Evolutionary conservation across 139 green algal genomes (phyloP).

Genomic region (Zygnema cylindricum): DNA sequence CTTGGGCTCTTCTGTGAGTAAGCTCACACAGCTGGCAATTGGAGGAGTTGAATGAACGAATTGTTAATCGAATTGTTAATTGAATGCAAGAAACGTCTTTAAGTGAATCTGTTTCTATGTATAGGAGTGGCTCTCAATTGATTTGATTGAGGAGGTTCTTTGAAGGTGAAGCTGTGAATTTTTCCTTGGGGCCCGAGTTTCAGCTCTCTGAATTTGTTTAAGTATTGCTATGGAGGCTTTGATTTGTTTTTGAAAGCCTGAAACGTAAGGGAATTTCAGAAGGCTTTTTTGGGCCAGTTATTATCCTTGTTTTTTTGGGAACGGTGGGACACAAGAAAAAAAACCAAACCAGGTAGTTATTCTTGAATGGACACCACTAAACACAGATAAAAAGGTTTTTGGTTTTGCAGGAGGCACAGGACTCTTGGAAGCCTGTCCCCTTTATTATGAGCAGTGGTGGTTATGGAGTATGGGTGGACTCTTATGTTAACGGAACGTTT

Average conservation of each 20-base stretch:
- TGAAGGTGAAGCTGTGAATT: background rate
- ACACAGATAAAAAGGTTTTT: background rate
- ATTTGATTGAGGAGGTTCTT: background rate
- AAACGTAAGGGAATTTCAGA: background rate
- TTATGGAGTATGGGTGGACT: conserved; percentile 57
- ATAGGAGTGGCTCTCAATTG: background rate
- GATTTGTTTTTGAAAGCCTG: background rate
- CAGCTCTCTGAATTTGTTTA: too few relatives aligned
- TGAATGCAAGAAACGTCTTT: background rate
- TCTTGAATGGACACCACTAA: background rate
- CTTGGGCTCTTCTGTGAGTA: too few relatives aligned
- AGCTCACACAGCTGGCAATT: background rate
- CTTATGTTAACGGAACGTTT: conserved; percentile 34
- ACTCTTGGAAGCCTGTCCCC: conserved; percentile 55
- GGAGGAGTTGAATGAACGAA: background rate
- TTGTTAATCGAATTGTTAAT: background rate
- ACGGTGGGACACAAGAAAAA: background rate
- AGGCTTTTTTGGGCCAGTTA: background rate
- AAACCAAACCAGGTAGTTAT: background rate
- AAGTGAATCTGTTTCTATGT: background rate
- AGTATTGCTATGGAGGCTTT: background rate
- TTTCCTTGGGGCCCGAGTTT: too few relatives aligned
- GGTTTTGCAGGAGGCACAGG: conserved; percentile 1
- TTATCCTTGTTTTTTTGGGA: background rate
- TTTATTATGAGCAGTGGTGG: conserved; percentile 55